phyloP scores from a whole-genome alignment of 495 filamentous ascomycete genomes.

The Neurospora terricola region DNA sequence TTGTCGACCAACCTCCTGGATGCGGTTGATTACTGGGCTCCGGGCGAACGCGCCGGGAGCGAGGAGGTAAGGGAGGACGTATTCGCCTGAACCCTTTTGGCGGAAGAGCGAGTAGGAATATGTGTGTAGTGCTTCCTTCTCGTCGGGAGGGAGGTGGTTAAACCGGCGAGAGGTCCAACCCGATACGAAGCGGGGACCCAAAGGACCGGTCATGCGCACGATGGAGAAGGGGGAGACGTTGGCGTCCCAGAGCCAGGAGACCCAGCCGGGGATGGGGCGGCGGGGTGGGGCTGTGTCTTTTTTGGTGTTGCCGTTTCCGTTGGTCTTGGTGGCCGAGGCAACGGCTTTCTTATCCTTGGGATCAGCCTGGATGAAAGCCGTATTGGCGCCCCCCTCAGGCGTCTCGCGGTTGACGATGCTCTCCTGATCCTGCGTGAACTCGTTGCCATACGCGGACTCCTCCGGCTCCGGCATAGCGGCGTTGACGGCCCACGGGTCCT shows the following conservation, averaged over 20 bases:
- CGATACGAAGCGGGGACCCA: slow-evolving; percentile 84
- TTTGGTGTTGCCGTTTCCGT: background rate
- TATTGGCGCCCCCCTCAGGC: slow-evolving; percentile 8
- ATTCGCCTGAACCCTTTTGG: slow-evolving; percentile 87
- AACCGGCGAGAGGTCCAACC: slow-evolving; percentile 93
- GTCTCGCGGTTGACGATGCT: slow-evolving; percentile 33
- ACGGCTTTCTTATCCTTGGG: slow-evolving; percentile 17
- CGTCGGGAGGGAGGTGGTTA: slow-evolving; percentile 70
- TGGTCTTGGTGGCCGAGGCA: background rate
- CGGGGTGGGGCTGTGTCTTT: slow-evolving; percentile 22
- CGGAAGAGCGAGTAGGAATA: slow-evolving; percentile 95
- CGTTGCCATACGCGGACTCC: slow-evolving; percentile 57
- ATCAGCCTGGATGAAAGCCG: slow-evolving; percentile 6
- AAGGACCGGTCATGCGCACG: slow-evolving; percentile 79
- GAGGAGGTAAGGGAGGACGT: slow-evolving; percentile 83
- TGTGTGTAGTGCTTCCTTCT: slow-evolving; percentile 75
- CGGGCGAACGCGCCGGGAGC: slow-evolving; percentile 90
- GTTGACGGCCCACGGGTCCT: slow-evolving; percentile 83
- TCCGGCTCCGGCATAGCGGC: slow-evolving; percentile 69
- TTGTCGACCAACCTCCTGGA: slow-evolving; percentile 76
- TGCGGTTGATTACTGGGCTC: slow-evolving; percentile 74
- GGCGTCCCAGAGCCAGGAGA: slow-evolving; percentile 89
- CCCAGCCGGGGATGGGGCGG: slow-evolving; percentile 68
- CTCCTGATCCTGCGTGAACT: slow-evolving; percentile 67
- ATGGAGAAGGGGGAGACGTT: slow-evolving; percentile 93